A percentile compares a stretch with the other conserved stretches of the same genome.
phyloP scores from a whole-genome alignment of 805 yeast genomes.

The Lipomyces kockii region DNA sequence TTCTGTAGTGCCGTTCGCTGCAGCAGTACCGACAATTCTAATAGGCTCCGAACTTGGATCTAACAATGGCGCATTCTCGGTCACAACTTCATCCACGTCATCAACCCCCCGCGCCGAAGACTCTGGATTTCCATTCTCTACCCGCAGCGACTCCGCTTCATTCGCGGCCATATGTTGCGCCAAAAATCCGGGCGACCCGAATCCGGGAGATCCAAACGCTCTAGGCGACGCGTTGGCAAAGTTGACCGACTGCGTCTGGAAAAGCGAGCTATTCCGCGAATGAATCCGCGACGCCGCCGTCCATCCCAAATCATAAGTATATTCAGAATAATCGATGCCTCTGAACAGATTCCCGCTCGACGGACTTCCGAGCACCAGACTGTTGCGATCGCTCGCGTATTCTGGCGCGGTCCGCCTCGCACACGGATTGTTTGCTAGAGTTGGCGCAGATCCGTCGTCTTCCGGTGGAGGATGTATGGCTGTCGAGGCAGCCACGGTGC shows the following conservation, averaged over 20 bases:
- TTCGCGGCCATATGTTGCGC: constrained; percentile 15
- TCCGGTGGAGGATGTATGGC: constrained; percentile 3
- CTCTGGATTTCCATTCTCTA: not conserved
- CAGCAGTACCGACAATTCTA: not conserved
- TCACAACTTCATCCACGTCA: constrained; percentile 1
- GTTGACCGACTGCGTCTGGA: not conserved
- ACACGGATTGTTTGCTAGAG: not conserved
- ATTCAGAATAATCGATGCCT: constrained; percentile 33
- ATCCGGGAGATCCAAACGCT: constrained; percentile 25
- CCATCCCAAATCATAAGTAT: constrained; percentile 37
- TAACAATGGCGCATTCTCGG: not conserved
- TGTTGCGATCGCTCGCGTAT: constrained; percentile 13
- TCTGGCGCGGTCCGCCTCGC: constrained; percentile 1
- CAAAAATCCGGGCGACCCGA: constrained; percentile 29
- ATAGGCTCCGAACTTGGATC: not conserved
- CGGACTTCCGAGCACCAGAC: constrained; percentile 19
- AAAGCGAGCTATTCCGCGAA: constrained; percentile 31
- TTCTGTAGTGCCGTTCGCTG: not conserved
- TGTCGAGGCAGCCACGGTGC: constrained; percentile 2
- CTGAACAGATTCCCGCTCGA: constrained; percentile 14
- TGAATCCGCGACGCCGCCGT: constrained; percentile 36
- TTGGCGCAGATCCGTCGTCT: not conserved
- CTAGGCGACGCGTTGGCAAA: not conserved
- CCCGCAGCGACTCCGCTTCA: constrained; percentile 14
- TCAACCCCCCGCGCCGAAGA: not conserved